Base-by-base conservation (phyloP, 805 yeast species). In the Saccharomycopsis lassenensis region DNA sequence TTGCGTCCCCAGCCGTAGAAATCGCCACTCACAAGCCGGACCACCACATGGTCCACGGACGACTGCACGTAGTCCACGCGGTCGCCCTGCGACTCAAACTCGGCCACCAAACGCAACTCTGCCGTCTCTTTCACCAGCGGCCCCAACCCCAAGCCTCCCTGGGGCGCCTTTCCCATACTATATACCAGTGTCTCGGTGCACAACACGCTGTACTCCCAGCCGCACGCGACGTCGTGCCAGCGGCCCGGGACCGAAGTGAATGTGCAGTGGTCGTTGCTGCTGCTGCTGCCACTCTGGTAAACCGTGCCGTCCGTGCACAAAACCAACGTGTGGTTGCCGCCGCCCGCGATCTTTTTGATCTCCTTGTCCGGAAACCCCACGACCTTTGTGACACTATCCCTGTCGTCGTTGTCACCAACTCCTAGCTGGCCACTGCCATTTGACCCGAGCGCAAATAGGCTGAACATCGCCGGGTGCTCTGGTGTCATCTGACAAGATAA, bases 261-360 rank as follows among this genome's bases (percentile, higher is more conserved):
- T 27, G 12, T 27, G n/a, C n/a, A n/a, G n/a, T n/a, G n/a, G n/a
- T n/a, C n/a, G n/a, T n/a, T n/a, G n/a, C n/a, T n/a, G n/a, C n/a
- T n/a, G n/a, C n/a, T n/a, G n/a, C n/a, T n/a, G n/a, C n/a, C n/a
- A n/a, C n/a, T n/a, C n/a, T n/a, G n/a, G n/a, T n/a, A 75, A 1
- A 77, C 52, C 0, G 56, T 52, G 1, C 89, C 89, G 31, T 64
- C 56, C 1, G 55, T 59, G 8, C 69, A 52, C 5, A 85, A 52
- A 2, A 84, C 43, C 12, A 83, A 47, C 0, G 94, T 77, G 52
- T 89, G 96, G 48, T 87, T 87, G 0, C 97, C 96, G 3, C 95
- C 96, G 47, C 86, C 74, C 1, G 64, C 67, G 8, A 86, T 61
- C 45, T 62, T 60, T n/a, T 35, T 43, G 2, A 29, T 29, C 33